phyloP scores from a whole-genome alignment of 2,329 filamentous ascomycete genomes.

The Aspergillus tanneri region DNA sequence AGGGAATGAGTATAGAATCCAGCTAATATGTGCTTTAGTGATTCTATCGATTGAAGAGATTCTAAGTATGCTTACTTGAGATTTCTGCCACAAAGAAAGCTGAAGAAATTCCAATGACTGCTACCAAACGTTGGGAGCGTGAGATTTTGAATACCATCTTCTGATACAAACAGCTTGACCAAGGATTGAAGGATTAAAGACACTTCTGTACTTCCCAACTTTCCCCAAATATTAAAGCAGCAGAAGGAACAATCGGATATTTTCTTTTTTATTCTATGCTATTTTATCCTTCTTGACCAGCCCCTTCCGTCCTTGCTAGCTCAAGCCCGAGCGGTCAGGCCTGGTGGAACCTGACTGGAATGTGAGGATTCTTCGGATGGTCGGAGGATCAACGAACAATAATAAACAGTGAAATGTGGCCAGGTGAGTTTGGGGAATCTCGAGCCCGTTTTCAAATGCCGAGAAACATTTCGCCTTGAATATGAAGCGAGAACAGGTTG shows the following conservation, averaged over 20 bases:
- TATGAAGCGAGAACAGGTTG: too few species aligned
- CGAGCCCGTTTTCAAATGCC: background rate
- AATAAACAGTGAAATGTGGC: too few species aligned
- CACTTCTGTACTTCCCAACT: too few species aligned
- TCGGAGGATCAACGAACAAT: too few species aligned
- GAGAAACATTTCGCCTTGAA: too few species aligned
- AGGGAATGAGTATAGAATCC: conserved; percentile 70
- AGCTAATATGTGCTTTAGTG: conserved; percentile 43
- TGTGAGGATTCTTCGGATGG: too few species aligned
- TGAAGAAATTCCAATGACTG: conserved; percentile 33
- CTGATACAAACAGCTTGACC: background rate
- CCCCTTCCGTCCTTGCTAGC: background rate
- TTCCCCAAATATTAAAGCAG: background rate
- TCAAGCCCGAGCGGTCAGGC: background rate
- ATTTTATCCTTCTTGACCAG: background rate
- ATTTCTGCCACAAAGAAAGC: conserved; percentile 36
- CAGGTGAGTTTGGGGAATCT: too few species aligned
- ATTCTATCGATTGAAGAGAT: background rate
- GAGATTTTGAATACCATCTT: conserved; percentile 29
- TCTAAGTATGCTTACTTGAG: conserved; percentile 22
- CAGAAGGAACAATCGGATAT: background rate
- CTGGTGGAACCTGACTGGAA: conserved; percentile 18
- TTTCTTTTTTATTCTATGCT: background rate
- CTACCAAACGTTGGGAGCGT: conserved; percentile 30
- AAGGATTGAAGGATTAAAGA: background rate